Conservation (phyloP, 2,329 filamentous ascomycete genomes). For the Cytospora schulzeri region DNA sequence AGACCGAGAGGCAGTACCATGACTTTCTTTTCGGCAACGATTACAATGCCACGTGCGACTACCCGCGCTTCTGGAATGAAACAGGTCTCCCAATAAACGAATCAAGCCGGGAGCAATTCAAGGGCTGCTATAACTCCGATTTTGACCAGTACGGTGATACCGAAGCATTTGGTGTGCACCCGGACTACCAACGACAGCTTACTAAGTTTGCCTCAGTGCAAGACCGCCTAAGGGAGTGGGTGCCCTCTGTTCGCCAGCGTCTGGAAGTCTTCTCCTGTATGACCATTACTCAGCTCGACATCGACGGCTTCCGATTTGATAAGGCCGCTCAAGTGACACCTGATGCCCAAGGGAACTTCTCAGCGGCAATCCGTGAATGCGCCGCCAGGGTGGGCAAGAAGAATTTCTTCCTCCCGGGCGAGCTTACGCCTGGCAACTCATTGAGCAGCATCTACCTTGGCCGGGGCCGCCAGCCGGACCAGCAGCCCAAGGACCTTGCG, state of each 20-base stretch:
- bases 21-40: conserved; percentile 59
- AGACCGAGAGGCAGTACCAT: conserved; percentile 54
- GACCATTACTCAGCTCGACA: conserved; percentile 62
- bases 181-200: conserved; percentile 65
- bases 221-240: conserved; percentile 67
- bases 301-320: conserved; percentile 68
- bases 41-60: conserved; percentile 56
- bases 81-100: conserved; percentile 53
- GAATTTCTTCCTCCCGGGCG: conserved; percentile 66
- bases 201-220: conserved; percentile 69
- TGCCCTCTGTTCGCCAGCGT: conserved; percentile 57
- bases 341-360: conserved; percentile 62
- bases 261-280: conserved; percentile 65
- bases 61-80: conserved; percentile 64
- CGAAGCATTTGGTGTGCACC: conserved; percentile 64
- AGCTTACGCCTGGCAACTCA: conserved; percentile 64
- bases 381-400: conserved; percentile 58
- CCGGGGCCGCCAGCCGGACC: conserved; percentile 59
- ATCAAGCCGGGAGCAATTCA: conserved; percentile 48
- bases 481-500: conserved; percentile 49
- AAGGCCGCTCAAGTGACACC: conserved; percentile 67
- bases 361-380: conserved; percentile 57
- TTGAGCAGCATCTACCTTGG: conserved; percentile 65
- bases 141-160: conserved; percentile 67
- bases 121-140: conserved; percentile 63